A percentile compares a stretch with the other conserved stretches of the same genome.
phyloP scores from a whole-genome alignment of 2,329 filamentous ascomycete genomes.

The Neopestalotiopsis sp. region DNA sequence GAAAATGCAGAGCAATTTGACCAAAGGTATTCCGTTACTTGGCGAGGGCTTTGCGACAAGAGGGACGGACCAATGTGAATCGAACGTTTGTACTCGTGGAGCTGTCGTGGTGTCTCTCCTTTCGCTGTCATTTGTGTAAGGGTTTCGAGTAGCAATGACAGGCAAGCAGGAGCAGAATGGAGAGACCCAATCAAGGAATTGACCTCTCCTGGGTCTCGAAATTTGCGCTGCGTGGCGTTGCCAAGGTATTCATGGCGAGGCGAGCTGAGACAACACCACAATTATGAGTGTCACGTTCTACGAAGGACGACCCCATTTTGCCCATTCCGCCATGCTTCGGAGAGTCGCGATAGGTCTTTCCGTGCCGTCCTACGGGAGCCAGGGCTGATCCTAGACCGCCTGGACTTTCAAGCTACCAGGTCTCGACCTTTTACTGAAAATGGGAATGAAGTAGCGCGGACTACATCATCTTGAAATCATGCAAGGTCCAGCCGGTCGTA shows the following conservation, averaged over 20 bases:
- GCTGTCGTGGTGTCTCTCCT: not conserved
- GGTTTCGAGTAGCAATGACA: not conserved
- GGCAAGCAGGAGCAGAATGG: not conserved
- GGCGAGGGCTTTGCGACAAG: not conserved
- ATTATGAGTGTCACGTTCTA: slow-evolving; percentile 1
- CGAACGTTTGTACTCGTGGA: not conserved
- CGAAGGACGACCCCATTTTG: not conserved
- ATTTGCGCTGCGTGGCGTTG: not conserved
- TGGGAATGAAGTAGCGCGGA: not conserved
- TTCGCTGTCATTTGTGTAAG: not conserved
- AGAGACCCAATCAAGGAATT: not conserved
- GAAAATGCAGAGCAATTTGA: not conserved
- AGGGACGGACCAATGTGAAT: not conserved
- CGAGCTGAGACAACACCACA: not conserved
- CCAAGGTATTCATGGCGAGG: not conserved
- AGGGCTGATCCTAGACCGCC: not conserved
- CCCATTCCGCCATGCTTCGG: not conserved
- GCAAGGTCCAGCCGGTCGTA: not conserved
- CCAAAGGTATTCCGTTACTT: not conserved
- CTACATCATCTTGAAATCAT: not conserved
- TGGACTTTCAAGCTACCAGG: not conserved
- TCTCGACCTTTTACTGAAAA: not conserved
- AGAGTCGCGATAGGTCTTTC: slow-evolving; percentile 2
- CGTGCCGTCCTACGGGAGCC: not conserved
- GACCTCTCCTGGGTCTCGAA: not conserved